Conservation (phyloP, 164 flowering plant genomes). For the Magnolia sinica region DNA sequence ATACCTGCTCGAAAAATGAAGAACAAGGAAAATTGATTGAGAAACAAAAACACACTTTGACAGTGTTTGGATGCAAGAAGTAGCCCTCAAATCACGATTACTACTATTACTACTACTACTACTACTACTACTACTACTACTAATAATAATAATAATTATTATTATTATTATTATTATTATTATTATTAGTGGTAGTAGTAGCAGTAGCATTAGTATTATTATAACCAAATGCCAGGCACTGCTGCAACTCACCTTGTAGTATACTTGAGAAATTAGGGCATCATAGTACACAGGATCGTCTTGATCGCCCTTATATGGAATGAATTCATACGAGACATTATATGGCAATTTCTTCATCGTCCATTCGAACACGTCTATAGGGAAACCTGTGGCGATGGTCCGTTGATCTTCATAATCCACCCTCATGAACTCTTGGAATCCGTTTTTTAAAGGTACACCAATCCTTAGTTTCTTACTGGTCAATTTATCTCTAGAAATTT, state of each 20-base stretch:
- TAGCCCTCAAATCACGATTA: too few relatives aligned
- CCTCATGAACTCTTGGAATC: conserved; percentile 8
- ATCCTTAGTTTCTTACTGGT: conserved; percentile 2
- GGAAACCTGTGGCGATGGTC: neutral
- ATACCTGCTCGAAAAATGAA: neutral
- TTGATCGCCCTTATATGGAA: neutral
- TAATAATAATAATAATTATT: too few relatives aligned
- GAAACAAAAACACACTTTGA: too few relatives aligned
- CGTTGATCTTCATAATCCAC: neutral
- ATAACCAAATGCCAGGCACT: neutral
- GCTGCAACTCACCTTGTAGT: neutral
- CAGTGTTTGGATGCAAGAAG: too few relatives aligned
- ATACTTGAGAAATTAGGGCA: neutral
- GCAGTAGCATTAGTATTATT: too few relatives aligned
- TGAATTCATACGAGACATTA: neutral
- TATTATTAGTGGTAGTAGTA: neutral
- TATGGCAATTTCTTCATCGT: neutral
- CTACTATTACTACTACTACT: too few relatives aligned
- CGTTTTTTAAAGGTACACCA: conserved; percentile 10
- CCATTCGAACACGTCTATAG: neutral
- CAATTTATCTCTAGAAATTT: too few relatives aligned
- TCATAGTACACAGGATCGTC: neutral
- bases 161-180: too few relatives aligned
- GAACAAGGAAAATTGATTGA: neutral
- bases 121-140: too few relatives aligned